A percentile compares a stretch with the other conserved stretches of the same genome.
Conservation (phyloP, 2,329 filamentous ascomycete species). For the Didymella exigua region DNA sequence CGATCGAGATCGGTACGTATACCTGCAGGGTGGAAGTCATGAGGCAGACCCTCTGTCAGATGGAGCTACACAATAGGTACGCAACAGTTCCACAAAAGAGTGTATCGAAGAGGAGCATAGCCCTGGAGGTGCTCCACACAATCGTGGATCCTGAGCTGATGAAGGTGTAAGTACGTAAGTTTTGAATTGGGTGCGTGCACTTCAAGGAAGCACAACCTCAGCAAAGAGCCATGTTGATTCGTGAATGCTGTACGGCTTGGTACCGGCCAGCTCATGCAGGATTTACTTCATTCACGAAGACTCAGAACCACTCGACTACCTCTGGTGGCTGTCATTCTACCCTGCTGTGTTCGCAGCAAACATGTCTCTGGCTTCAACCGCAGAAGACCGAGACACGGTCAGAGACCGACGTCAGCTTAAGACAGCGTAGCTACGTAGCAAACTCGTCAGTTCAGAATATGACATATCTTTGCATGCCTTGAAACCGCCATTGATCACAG, state of each 20-base stretch:
- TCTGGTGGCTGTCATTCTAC: neutral
- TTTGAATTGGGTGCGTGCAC: too few relatives aligned
- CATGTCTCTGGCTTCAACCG: neutral
- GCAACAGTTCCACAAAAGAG: neutral
- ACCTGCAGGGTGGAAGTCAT: constrained; percentile 6
- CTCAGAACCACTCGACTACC: neutral
- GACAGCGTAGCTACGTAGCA: neutral
- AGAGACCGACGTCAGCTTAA: neutral
- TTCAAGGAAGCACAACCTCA: too few relatives aligned
- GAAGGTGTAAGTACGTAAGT: too few relatives aligned
- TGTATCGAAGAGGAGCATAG: too few relatives aligned
- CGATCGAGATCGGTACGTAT: constrained; percentile 1
- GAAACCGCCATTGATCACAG: neutral
- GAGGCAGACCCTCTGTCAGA: neutral
- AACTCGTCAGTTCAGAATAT: neutral
- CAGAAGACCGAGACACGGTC: neutral
- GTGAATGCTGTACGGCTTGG: too few relatives aligned
- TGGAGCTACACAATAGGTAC: neutral
- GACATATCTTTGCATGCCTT: neutral
- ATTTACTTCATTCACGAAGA: too few relatives aligned
- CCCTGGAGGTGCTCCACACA: too few relatives aligned
- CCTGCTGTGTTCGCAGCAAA: neutral
- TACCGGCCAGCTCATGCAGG: too few relatives aligned
- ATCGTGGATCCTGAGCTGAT: too few relatives aligned
- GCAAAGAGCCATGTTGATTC: too few relatives aligned